A percentile compares a stretch with the other conserved stretches of the same genome.
Conservation (phyloP, 345 rosid genomes). For the Hibiscus trionum region DNA sequence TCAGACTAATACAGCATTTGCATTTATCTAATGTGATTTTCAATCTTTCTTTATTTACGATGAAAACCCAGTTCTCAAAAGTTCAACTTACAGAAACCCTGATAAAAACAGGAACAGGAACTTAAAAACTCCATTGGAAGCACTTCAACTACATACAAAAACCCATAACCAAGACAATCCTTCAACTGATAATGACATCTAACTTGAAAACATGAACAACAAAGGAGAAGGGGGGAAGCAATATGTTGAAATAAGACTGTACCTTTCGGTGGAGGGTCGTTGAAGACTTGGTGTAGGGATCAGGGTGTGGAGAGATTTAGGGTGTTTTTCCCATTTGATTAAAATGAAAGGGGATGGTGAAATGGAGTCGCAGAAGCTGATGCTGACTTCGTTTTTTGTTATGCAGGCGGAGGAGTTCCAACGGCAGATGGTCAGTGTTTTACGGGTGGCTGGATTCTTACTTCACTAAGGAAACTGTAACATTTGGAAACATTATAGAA, state of each 20-base stretch:
- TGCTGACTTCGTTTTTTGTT: background rate
- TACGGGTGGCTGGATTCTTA: background rate
- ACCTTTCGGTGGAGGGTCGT: background rate
- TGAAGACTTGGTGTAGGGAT: background rate
- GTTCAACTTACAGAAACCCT: background rate
- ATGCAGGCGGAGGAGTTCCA: background rate
- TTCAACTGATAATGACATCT: background rate
- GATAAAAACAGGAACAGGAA: background rate
- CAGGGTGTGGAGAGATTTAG: background rate
- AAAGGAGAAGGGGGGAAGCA: background rate
- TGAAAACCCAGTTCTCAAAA: background rate
- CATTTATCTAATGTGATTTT: background rate
- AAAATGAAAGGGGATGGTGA: background rate
- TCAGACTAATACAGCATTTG: background rate
- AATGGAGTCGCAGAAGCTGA: background rate
- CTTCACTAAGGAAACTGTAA: background rate
- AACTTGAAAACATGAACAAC: constrained; percentile 1
- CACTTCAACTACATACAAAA: background rate
- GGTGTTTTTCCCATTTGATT: background rate
- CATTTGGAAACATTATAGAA: background rate
- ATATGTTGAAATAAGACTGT: background rate
- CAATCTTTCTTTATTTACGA: background rate
- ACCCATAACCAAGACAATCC: background rate
- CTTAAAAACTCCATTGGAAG: background rate
- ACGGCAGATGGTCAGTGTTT: background rate